Conservation (phyloP, 1,284 basidiomycete genomes). For the Apiotrichum sp. region DNA sequence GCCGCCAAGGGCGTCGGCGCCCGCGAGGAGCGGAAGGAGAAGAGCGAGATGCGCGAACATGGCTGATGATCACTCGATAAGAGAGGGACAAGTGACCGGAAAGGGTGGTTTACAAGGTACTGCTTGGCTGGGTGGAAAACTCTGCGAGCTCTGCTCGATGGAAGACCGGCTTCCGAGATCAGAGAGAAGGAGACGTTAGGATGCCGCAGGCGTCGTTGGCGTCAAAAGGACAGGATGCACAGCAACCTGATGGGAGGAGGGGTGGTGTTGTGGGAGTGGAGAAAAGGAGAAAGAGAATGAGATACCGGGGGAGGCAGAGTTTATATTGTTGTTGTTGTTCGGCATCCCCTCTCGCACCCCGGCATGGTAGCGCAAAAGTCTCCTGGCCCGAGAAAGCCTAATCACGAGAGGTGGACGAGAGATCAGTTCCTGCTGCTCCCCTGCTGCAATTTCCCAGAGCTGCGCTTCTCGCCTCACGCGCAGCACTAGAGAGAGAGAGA, state of each 20-base stretch:
- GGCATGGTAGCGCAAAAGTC: too few species aligned
- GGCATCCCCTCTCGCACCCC: too few species aligned
- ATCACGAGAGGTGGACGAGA: too few species aligned
- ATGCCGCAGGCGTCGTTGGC: not conserved
- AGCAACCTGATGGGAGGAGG: slow-evolving; percentile 7
- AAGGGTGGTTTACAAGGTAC: slow-evolving; percentile 1
- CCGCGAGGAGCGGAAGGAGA: slow-evolving; percentile 14
- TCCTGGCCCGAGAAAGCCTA: too few species aligned
- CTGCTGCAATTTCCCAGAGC: too few species aligned
- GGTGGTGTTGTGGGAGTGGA: not conserved
- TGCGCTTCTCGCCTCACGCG: too few species aligned
- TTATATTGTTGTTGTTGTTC: not conserved
- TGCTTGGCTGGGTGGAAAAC: not conserved
- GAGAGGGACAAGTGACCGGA: not conserved
- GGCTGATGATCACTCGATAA: not conserved
- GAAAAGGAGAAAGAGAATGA: not conserved
- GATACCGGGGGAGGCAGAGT: not conserved
- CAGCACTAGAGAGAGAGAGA: too few species aligned
- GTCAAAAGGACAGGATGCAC: slow-evolving; percentile 5
- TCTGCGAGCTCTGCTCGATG: not conserved
- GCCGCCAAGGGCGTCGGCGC: slow-evolving; percentile 7
- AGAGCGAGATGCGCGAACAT: slow-evolving; percentile 12
- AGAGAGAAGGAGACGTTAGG: slow-evolving; percentile 1
- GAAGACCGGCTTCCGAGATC: slow-evolving; percentile 17
- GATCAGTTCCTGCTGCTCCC: too few species aligned